A percentile compares a stretch with the other conserved stretches of the same genome.
These are phyloP conservation scores for Pholiota microspora DNA, from an alignment of 768 basidiomycete species.

Conservation along the genomic window DNA sequence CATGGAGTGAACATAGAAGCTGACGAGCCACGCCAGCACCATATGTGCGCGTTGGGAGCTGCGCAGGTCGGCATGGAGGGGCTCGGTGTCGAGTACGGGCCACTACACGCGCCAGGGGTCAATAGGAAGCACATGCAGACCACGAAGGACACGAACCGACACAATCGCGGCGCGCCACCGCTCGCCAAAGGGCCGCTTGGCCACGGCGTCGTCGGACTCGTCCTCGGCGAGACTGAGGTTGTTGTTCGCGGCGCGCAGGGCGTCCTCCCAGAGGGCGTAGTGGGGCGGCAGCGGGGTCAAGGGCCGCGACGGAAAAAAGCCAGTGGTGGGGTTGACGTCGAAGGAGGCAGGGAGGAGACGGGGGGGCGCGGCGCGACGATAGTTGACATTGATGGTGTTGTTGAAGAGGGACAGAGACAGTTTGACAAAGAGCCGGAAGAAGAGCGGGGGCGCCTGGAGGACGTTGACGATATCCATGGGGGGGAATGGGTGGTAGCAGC, in stretches of 20 bases:
- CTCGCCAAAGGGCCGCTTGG: constrained; percentile 54
- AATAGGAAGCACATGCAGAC: constrained; percentile 4
- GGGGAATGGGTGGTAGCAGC: constrained; percentile 9
- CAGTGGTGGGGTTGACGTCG: constrained; percentile 62
- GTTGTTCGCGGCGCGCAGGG: constrained; percentile 51
- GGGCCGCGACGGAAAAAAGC: constrained; percentile 78
- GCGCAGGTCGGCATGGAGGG: constrained; percentile 53
- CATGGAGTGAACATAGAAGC: constrained; percentile 87
- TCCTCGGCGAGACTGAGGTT: constrained; percentile 60
- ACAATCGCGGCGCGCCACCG: constrained; percentile 65
- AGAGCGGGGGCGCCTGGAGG: constrained; percentile 52
- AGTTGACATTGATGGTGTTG: constrained; percentile 35
- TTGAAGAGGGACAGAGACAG: constrained; percentile 45
- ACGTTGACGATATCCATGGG: constrained; percentile 42
- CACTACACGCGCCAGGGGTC: constrained; percentile 44
- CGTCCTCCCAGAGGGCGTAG: constrained; percentile 73
- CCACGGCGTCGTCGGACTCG: constrained; percentile 41
- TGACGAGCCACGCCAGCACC: constrained; percentile 85
- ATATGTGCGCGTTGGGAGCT: constrained; percentile 82
- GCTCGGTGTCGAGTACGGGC: constrained; percentile 60
- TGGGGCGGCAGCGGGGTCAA: constrained; percentile 51
- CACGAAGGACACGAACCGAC: constrained; percentile 45
- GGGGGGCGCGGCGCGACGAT: constrained; percentile 21
- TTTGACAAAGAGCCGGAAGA: constrained; percentile 47
- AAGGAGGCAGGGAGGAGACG: constrained; percentile 44